Conservation (phyloP, 2,329 filamentous ascomycete species). For the Aspergillus pseudoglaucus region DNA sequence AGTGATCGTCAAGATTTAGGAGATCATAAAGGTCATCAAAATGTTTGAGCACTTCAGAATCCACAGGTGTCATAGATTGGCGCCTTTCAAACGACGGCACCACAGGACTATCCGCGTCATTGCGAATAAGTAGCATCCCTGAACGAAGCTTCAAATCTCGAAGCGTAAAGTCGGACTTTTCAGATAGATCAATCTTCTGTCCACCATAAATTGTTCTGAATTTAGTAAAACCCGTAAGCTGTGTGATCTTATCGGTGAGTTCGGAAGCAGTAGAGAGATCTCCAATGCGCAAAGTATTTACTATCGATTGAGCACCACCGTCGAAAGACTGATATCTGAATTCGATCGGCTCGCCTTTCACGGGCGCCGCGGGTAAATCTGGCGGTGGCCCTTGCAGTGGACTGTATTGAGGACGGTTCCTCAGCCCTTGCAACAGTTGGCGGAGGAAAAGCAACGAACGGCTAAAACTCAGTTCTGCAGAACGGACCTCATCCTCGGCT, state of each 20-base stretch:
- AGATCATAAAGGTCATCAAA: constrained; percentile 80
- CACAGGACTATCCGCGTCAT: constrained; percentile 47
- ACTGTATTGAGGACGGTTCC: constrained; percentile 50
- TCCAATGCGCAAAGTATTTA: constrained; percentile 60
- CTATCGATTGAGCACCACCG: constrained; percentile 52
- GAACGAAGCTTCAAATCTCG: constrained; percentile 61
- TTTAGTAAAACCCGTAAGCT: constrained; percentile 68
- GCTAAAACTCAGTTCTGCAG: constrained; percentile 58
- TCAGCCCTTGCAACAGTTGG: constrained; percentile 55
- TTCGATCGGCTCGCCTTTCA: constrained; percentile 58
- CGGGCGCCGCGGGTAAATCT: constrained; percentile 48
- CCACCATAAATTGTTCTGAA: constrained; percentile 68
- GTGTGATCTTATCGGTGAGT: constrained; percentile 59
- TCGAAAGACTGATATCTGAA: constrained; percentile 71
- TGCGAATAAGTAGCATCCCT: constrained; percentile 59
- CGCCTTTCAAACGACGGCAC: constrained; percentile 26
- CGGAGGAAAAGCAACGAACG: constrained; percentile 63
- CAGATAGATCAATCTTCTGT: constrained; percentile 55
- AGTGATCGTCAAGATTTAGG: constrained; percentile 63
- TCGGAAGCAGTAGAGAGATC: constrained; percentile 64
- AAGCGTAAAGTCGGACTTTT: constrained; percentile 55
- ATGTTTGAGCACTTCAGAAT: constrained; percentile 72
- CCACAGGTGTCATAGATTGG: constrained; percentile 56
- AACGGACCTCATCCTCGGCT: constrained; percentile 43
- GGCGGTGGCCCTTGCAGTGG: constrained; percentile 56